Evolutionary conservation across 2,329 filamentous ascomycete genomes (phyloP), one percentile per base, ranked within the genome.

Genomic region (Davidsoniella eucalypti): DNA sequence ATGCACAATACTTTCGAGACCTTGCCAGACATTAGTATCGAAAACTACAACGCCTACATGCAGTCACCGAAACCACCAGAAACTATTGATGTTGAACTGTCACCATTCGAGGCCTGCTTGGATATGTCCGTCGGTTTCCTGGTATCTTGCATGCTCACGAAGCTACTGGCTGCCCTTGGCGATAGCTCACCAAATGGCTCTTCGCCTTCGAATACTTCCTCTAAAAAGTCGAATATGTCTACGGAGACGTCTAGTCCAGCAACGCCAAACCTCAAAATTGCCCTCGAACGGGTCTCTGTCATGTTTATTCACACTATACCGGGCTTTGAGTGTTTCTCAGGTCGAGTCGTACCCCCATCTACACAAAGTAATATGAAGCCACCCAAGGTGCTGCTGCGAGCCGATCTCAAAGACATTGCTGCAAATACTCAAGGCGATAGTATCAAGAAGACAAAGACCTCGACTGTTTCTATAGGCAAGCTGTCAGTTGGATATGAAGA

Each of bases 401-500:
- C 69, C 1, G 66, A 67, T 4, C 54, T 79, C 6, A 63, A 70
- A 42, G 67, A 72, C 7, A 40, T 57, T 9, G 40, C 49, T 1
- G 39, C 55, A 2, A 47, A 33, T 26, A 14, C 54, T 37, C 38
- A 21, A 16, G 3, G 18, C 14, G 42, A 47, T 6, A 45, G 36
- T 12, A 33, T 14, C 5, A n/a, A 26, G 21, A 56, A 67, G 43
- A 60, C 9, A 18, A 56, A 67, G 43, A 60, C 17, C 17, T 50
- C 40, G 9, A 33, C 64, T 57, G 14, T 45, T 54, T 36, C 55
- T 57, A 12, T 49, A 59, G 38, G 67, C 59, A 4, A 68, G 61
- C 39, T 83, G 57, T 67, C 67, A 0, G 77, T 83, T 56, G 78
- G 78, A 1, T 82, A 82, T 58, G 68, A 70, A 2, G 68, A 75